Evolutionary conservation across 495 filamentous ascomycete species (phyloP).

Genomic region (Penicillium canariense): DNA sequence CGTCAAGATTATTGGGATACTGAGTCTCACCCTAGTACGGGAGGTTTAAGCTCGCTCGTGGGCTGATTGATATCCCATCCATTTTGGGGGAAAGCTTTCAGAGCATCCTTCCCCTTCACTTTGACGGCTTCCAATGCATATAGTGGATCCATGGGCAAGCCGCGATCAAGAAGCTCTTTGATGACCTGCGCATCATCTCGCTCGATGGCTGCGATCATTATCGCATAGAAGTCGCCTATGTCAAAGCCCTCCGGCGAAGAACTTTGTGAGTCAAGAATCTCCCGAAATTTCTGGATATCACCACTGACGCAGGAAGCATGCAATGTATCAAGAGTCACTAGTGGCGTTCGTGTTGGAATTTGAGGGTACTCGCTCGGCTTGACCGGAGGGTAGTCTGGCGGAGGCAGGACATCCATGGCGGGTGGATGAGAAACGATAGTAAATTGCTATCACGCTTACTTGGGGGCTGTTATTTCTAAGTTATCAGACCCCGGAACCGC

Average conservation of each 20-base stretch:
- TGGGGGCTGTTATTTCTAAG: no score
- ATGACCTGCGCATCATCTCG: slow-evolving; percentile 9
- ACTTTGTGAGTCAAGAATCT: slow-evolving; percentile 12
- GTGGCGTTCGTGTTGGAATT: not conserved
- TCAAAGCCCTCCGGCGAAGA: slow-evolving; percentile 12
- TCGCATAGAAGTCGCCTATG: slow-evolving; percentile 16
- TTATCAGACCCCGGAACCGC: no score
- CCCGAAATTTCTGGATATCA: slow-evolving; percentile 14
- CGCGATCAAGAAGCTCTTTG: slow-evolving; percentile 17
- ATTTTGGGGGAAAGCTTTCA: slow-evolving; percentile 6
- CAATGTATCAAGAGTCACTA: not conserved
- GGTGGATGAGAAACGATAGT: not conserved
- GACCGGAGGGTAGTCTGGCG: slow-evolving; percentile 15
- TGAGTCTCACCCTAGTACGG: slow-evolving; percentile 15
- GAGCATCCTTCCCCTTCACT: slow-evolving; percentile 11
- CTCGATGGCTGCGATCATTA: slow-evolving; percentile 18
- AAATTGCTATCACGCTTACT: not conserved
- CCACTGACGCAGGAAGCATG: not conserved
- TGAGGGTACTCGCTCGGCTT: slow-evolving; percentile 13
- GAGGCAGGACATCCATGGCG: slow-evolving; percentile 15
- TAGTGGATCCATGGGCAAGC: slow-evolving; percentile 6
- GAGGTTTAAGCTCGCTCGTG: slow-evolving; percentile 14
- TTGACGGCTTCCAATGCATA: slow-evolving; percentile 11
- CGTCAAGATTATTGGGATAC: not conserved
- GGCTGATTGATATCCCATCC: slow-evolving; percentile 24